Evolutionary conservation across 192 early-diverging fungal species (phyloP).

Genomic region (Backusella luteola): DNA sequence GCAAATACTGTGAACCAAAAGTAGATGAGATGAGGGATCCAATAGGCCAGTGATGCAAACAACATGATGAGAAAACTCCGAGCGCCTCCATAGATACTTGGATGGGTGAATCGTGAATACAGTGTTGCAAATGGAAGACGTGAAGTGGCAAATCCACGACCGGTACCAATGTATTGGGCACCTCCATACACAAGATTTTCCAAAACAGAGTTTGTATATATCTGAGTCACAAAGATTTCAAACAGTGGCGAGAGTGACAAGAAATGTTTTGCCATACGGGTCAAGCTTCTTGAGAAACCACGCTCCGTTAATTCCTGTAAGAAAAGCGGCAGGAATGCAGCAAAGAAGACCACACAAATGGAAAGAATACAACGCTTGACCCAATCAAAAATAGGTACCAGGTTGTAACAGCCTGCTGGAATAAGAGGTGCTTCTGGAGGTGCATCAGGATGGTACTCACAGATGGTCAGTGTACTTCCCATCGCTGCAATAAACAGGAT

Average conservation of each 20-base stretch:
- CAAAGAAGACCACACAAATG: constrained; percentile 78
- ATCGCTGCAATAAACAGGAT: constrained; percentile 76
- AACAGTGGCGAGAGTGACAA: constrained; percentile 81
- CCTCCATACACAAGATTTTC: constrained; percentile 78
- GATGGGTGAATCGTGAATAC: constrained; percentile 72
- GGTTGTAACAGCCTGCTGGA: constrained; percentile 64
- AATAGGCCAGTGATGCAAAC: constrained; percentile 72
- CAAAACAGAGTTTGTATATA: constrained; percentile 79
- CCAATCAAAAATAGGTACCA: constrained; percentile 77
- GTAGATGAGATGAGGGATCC: constrained; percentile 71
- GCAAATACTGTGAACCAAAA: constrained; percentile 83
- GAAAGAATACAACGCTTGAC: constrained; percentile 78
- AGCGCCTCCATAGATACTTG: constrained; percentile 76
- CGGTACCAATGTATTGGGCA: constrained; percentile 83
- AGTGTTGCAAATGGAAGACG: constrained; percentile 71
- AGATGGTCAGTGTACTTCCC: constrained; percentile 58
- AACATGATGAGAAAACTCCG: constrained; percentile 67
- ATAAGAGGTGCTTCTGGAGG: constrained; percentile 42
- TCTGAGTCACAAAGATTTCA: constrained; percentile 84
- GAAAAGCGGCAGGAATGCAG: constrained; percentile 80
- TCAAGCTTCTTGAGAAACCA: constrained; percentile 68
- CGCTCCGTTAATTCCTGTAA: constrained; percentile 83
- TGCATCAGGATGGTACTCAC: constrained; percentile 57
- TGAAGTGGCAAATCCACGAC: constrained; percentile 83
- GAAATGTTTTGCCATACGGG: constrained; percentile 77